Base-by-base conservation (phyloP, 1,139 yeast genomes). In the Entelexis sorbosivorans region DNA sequence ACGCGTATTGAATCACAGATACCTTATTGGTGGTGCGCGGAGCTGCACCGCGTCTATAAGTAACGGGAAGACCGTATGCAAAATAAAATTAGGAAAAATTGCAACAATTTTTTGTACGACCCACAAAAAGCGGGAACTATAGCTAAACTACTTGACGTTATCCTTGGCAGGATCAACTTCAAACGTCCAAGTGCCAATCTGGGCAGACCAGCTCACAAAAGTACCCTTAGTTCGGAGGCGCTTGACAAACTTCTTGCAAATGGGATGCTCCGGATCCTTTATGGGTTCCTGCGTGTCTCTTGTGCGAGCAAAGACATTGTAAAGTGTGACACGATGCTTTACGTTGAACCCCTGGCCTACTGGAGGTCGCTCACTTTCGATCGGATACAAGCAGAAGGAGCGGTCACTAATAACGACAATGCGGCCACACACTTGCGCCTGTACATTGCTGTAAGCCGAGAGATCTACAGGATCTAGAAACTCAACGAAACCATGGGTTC, bases 401-500 rank as follows among this genome's bases (percentile, higher is more conserved):
- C 78, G 78, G 35, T 76, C 71, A 35, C 74, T 76, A 61, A 93
- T 81, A 1, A 73, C 69, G 42, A 87, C 74, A 38, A 85, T 65
- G 22, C 75, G 75, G 19, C 91, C 91, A 33, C 82, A 74, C 43
- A 91, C 75, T 48, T 78, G 67, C 28, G 60, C 57, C 75, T 31
- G 78, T 73, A 58, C 83, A 66, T 58, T 75, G 70, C 51, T 79
- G 58, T 82, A 73, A 11, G 78, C 69, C 0, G 94, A 77, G 56
- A 91, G 73, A 66, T 91, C 97, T 43, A 91, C 94, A 0, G 96
- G 94, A 49, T 75, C 72, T 49, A 79, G 65, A 64, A 88, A 93
- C 63, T 81, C 82, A 49, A 91, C 76, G 52, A 74, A 72, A 47
- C 98, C 99, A 63, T 72, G 79, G 45, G 84, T 83, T 57, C 76